Percentiles rank a stretch among this genome's conserved stretches.
Evolutionary conservation across 2,329 filamentous ascomycete genomes (phyloP).

Genomic region (Trichoderma sp.): DNA sequence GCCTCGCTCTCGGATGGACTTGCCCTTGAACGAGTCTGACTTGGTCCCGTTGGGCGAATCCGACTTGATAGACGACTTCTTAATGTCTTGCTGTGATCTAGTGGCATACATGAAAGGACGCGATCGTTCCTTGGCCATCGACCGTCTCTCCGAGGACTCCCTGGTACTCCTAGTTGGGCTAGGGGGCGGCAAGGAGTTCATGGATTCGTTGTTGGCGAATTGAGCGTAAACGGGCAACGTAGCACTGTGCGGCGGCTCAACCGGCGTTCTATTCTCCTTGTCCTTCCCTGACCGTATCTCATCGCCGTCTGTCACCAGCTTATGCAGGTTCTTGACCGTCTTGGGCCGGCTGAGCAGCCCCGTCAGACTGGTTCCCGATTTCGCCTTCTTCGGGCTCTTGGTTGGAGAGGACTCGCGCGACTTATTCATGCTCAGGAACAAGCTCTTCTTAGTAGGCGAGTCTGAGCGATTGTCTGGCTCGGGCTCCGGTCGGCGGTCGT

Average conservation of each 20-base stretch:
- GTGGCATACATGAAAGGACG: slow-evolving; percentile 51
- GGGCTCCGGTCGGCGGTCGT: slow-evolving; percentile 37
- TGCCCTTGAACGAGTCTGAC: slow-evolving; percentile 23
- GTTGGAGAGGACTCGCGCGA: slow-evolving; percentile 52
- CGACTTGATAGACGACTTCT: slow-evolving; percentile 30
- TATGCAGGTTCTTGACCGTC: slow-evolving; percentile 68
- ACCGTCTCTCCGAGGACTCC: slow-evolving; percentile 12
- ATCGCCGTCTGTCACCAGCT: slow-evolving; percentile 52
- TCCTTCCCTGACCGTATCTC: slow-evolving; percentile 58
- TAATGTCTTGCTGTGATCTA: slow-evolving; percentile 30
- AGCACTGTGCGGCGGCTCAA: slow-evolving; percentile 30
- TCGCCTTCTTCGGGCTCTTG: slow-evolving; percentile 69
- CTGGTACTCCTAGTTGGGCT: slow-evolving; percentile 23
- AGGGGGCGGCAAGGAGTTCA: slow-evolving; percentile 24
- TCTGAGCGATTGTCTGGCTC: slow-evolving; percentile 37
- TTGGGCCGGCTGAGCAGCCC: slow-evolving; percentile 74
- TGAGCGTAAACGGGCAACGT: slow-evolving; percentile 80
- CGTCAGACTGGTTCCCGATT: slow-evolving; percentile 81
- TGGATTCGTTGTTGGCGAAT: slow-evolving; percentile 50
- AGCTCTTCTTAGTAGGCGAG: slow-evolving; percentile 46
- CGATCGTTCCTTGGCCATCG: slow-evolving; percentile 47
- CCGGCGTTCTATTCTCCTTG: slow-evolving; percentile 79
- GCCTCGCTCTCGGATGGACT: slow-evolving; percentile 37
- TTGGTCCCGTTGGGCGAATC: slow-evolving; percentile 41
- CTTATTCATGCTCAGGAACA: slow-evolving; percentile 37